Evolutionary conservation across 257 asterid species (phyloP).

Genomic region (Petunia secreta): DNA sequence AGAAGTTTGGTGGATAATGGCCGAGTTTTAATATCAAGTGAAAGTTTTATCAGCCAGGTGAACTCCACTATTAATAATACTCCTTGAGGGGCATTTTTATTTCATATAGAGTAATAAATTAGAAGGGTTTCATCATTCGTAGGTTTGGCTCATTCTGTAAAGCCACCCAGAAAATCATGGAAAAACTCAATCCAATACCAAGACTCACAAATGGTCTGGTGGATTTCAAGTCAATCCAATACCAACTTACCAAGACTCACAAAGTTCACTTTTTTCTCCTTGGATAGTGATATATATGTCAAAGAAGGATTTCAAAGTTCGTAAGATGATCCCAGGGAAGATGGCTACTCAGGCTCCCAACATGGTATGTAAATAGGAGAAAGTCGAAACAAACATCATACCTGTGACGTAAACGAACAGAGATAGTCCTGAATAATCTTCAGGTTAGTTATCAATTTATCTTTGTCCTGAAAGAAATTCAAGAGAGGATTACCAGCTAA

Average conservation of each 20-base stretch:
- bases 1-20: too few species aligned
- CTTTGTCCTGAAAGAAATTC: constrained; percentile 69
- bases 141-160: not conserved
- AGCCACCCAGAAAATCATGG: too few species aligned
- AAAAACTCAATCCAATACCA: too few species aligned
- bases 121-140: not conserved
- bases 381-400: constrained; percentile 27
- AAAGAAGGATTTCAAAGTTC: not conserved
- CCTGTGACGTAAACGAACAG: constrained; percentile 92
- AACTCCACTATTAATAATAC: not conserved
- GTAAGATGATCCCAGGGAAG: not conserved
- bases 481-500: constrained; percentile 26
- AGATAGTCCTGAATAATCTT: constrained; percentile 91
- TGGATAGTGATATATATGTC: not conserved
- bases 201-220: too few species aligned
- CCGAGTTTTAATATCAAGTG: not conserved
- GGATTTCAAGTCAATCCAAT: too few species aligned
- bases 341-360: not conserved
- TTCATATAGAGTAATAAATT: not conserved
- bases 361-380: too few species aligned
- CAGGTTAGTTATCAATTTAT: constrained; percentile 76
- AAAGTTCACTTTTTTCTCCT: not conserved
- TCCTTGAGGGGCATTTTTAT: not conserved
- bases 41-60: not conserved
- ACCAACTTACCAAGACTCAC: too few species aligned